phyloP scores from a whole-genome alignment of 139 green algal genomes.

The Picochlorum sp. region DNA sequence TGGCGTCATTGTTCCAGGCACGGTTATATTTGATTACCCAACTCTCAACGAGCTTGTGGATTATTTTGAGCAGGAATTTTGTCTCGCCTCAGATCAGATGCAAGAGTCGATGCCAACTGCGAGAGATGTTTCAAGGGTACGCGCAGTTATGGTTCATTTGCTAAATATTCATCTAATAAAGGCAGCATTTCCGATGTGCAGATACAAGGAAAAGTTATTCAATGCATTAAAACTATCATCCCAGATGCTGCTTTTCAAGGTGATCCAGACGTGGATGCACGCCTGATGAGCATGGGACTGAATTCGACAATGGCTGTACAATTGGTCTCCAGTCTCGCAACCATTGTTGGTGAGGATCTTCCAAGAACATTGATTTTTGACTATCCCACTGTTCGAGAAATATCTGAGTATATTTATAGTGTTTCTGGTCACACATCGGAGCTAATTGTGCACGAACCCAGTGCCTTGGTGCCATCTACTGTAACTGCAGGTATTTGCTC shows the following conservation, averaged over 20 bases:
- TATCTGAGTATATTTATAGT: slow-evolving; percentile 11
- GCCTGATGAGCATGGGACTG: slow-evolving; percentile 29
- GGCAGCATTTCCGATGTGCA: background rate
- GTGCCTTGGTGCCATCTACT: background rate
- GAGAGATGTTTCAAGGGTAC: background rate
- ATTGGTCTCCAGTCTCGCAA: slow-evolving; percentile 37
- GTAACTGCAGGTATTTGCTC: background rate
- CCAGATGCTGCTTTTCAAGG: background rate
- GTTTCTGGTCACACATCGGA: background rate
- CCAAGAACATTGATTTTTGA: slow-evolving; percentile 44
- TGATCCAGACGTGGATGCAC: background rate
- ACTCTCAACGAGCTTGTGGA: slow-evolving; percentile 12
- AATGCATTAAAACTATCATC: background rate
- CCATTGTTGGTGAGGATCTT: slow-evolving; percentile 20
- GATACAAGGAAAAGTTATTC: background rate
- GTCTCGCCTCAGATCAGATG: background rate
- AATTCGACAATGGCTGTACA: slow-evolving; percentile 36
- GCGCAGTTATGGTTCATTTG: background rate
- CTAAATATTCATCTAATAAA: background rate
- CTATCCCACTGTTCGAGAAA: slow-evolving; percentile 35
- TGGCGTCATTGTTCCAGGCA: slow-evolving; percentile 39
- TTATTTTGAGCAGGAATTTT: background rate
- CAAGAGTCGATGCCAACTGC: background rate
- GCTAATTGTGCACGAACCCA: background rate
- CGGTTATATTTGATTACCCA: slow-evolving; percentile 54